Conservation (phyloP, 345 rosid genomes). For the Populus ilicifolia region DNA sequence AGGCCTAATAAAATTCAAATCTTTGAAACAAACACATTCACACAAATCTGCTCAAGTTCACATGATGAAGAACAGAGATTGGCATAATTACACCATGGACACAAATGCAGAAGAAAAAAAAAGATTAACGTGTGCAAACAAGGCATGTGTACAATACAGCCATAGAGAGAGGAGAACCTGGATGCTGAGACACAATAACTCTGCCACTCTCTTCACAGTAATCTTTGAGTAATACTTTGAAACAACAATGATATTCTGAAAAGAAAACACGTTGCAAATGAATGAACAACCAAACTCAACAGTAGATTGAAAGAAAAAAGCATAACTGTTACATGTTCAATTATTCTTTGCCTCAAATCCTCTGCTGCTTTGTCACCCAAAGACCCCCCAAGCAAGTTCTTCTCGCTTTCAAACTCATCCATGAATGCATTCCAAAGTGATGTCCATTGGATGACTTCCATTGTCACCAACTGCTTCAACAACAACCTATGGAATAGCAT, state of each 20-base stretch:
- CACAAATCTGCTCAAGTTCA: background rate
- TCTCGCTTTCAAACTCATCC: slow-evolving; percentile 85
- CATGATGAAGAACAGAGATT: background rate
- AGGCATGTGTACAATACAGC: background rate
- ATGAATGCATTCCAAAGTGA: slow-evolving; percentile 79
- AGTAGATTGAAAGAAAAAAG: background rate
- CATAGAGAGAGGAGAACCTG: slow-evolving; percentile 40
- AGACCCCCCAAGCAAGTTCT: slow-evolving; percentile 77
- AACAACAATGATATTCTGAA: slow-evolving; percentile 95
- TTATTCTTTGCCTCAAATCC: slow-evolving; percentile 83
- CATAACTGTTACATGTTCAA: slow-evolving; percentile 63
- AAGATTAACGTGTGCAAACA: background rate
- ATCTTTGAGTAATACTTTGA: slow-evolving; percentile 92
- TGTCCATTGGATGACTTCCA: slow-evolving; percentile 99
- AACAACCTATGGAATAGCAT: slow-evolving; percentile 47
- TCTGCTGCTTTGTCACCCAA: slow-evolving; percentile 91
- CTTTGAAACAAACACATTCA: background rate
- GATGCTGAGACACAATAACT: slow-evolving; percentile 74
- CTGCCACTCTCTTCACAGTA: slow-evolving; percentile 81
- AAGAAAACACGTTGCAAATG: slow-evolving; percentile 10
- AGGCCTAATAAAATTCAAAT: background rate
- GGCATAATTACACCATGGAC: background rate
- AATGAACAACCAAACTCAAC: background rate
- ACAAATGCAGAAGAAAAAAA: background rate
- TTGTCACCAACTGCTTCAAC: slow-evolving; percentile 82